Evolutionary conservation across 768 basidiomycete species (phyloP), one percentile per base, ranked within the genome.

Genomic region (Suillus lakei): DNA sequence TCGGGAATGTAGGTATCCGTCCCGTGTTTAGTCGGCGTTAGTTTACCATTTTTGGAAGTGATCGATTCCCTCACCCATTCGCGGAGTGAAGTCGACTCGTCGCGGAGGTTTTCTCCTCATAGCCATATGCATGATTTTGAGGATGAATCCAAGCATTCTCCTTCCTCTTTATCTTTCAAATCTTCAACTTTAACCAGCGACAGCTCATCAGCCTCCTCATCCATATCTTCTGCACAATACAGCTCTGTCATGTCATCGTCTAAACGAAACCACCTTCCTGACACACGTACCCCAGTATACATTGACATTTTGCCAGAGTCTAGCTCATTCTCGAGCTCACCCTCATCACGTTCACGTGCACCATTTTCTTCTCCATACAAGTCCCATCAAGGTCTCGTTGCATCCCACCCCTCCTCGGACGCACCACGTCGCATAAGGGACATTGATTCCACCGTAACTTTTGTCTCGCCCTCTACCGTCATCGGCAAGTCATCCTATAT

Each of bases 391-490:
- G 60, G 64, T 26, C 51, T 39, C 26, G 13, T 41, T 62, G 12
- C 30, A 6, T 46, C 61, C 28, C 60, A 62, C 36, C 18, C 63
- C 34, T 62, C 68, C 38, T 28, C 61, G 9, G 70, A 69, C 38
- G 76, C 79, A 43, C 80, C 87, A 43, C 88, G 89, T 41, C 83
- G 80, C 26, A 78, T 92, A 60, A 77, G 77, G 12, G 76, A 81
- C 51, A 90, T 92, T 67, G 88, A 92, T 69, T 88, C 90, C 0
- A 87, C 87, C 2, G 81, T 91, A 30, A 88, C 90, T n/a, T 86
- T 92, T 66, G 72, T 85, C 30, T 85, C 89, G 4, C 81, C 75
- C 4, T 75, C 81, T 3, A 70, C 79, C 5, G 78, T 89, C 46
- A 71, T 77, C 18, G 88, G 88, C 32, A 81, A 81, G 39, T 88